Evolutionary conservation across 805 yeast species (phyloP), one percentile per base, ranked within the genome.

Genomic region (Myxozyma lipomycoides): DNA sequence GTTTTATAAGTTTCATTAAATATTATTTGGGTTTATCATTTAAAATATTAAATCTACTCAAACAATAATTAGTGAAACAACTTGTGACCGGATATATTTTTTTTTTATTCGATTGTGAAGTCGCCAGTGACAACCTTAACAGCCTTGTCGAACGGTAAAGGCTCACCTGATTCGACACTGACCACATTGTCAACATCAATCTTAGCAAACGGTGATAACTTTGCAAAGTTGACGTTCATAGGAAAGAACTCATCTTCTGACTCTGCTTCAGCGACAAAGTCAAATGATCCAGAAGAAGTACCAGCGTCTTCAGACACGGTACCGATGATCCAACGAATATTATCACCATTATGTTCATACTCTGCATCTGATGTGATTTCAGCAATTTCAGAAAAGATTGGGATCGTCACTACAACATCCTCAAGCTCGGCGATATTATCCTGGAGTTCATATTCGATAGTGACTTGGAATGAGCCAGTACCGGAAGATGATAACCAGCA

Each of bases 181-280:
- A 78, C 77, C 53, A 86, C 80, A 52, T 78, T 82, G 38, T 77
- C 68, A 41, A 87, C 79, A 57, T 75, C 77, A 50, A 90, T 82
- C 45, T 78, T 75, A 48, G 91, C 87, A 56, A 86, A 75, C 21
- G 83, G 79, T 28, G 75, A 71, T 17, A 54, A 40, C 35, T 64
- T 71, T 35, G 74, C 71, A 71, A 89, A 86, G 44, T 74, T 69
- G 36, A 89, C 78, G 62, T 81, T 81, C 74, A 91, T 80, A 54
- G 98, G 98, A 85, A 89, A 91, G 62, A 91, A 73, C 10, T 80
- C 76, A 55, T 89, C 95, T 68, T 91, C 97, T 57, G 78, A 80
- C 36, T 76, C 82, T 18, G 83, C 84, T 58, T 83, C 84, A 52
- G 87, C 79, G 6, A 83, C 67, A 65, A 93, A 82, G 66, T 86